Conservation (phyloP, 495 filamentous ascomycete genomes). For the Astrothelium macrocarpum region DNA sequence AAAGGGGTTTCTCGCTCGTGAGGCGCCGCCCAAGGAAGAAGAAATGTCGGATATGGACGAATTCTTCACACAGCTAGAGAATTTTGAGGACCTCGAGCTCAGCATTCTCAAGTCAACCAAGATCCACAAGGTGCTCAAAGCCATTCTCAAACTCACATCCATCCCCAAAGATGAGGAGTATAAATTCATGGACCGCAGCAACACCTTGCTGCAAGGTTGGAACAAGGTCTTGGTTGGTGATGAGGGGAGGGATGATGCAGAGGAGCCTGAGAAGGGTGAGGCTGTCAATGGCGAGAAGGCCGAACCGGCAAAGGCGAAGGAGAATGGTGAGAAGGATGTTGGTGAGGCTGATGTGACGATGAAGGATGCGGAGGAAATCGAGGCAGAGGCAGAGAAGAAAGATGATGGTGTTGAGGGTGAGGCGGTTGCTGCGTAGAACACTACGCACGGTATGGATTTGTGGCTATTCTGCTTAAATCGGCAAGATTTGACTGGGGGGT, state of each 20-base stretch:
- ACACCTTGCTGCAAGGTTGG: conserved; percentile 68
- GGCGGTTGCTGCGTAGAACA: neutral
- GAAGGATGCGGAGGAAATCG: conserved; percentile 3
- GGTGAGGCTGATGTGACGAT: conserved; percentile 8
- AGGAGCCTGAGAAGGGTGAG: neutral
- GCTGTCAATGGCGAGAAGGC: conserved; percentile 7
- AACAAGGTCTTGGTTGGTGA: conserved; percentile 58
- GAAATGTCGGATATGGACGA: conserved; percentile 75
- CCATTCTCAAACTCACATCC: conserved; percentile 67
- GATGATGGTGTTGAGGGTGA: conserved; percentile 3
- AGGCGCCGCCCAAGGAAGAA: conserved; percentile 71
- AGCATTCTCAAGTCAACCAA: conserved; percentile 77
- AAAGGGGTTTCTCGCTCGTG: conserved; percentile 76
- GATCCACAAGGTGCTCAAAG: conserved; percentile 91
- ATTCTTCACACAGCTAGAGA: conserved; percentile 71
- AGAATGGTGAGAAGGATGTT: conserved; percentile 10
- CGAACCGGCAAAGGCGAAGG: conserved; percentile 4
- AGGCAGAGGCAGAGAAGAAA: conserved; percentile 2
- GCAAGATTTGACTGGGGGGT: too few species aligned
- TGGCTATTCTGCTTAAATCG: neutral
- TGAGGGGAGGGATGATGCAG: conserved; percentile 25
- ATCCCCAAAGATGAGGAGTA: conserved; percentile 82
- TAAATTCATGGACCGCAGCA: conserved; percentile 69
- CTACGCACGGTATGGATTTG: too few species aligned
- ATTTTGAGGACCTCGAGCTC: conserved; percentile 67